A percentile compares a stretch with the other conserved stretches of the same genome.
phyloP scores from a whole-genome alignment of 768 basidiomycete genomes.

The Naganishia randhawae region DNA sequence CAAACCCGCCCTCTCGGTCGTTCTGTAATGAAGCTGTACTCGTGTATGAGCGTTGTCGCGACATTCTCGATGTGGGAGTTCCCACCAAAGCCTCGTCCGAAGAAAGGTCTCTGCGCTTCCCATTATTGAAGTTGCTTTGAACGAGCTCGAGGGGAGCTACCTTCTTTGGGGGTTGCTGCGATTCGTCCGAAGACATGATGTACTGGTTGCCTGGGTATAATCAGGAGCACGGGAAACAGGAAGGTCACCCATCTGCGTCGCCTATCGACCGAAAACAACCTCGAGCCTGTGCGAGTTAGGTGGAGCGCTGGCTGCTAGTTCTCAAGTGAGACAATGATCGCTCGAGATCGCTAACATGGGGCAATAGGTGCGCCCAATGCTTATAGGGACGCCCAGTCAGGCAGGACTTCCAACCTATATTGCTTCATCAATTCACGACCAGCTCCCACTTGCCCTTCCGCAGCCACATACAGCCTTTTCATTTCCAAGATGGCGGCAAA shows the following conservation, averaged over 20 bases:
- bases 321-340: constrained; percentile 1
- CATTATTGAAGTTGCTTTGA: background rate
- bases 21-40: constrained; percentile 15
- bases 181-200: background rate
- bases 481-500: background rate
- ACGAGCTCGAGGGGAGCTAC: background rate
- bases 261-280: background rate
- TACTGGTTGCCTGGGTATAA: background rate
- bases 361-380: background rate
- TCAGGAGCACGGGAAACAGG: background rate
- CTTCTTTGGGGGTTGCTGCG: background rate
- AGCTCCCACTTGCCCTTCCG: background rate
- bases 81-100: background rate
- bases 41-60: constrained; percentile 12
- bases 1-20: background rate
- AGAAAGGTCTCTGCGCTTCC: constrained; percentile 1
- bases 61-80: background rate
- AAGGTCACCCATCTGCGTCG: background rate
- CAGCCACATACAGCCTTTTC: background rate
- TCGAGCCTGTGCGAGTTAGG: background rate
- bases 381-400: too few relatives aligned
- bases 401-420: background rate
- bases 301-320: too few relatives aligned
- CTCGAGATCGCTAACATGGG: background rate
- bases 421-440: background rate